These are phyloP conservation scores for Oxyria digyna DNA, from an alignment of 148 eudicot species.

Conservation along the genomic window DNA sequence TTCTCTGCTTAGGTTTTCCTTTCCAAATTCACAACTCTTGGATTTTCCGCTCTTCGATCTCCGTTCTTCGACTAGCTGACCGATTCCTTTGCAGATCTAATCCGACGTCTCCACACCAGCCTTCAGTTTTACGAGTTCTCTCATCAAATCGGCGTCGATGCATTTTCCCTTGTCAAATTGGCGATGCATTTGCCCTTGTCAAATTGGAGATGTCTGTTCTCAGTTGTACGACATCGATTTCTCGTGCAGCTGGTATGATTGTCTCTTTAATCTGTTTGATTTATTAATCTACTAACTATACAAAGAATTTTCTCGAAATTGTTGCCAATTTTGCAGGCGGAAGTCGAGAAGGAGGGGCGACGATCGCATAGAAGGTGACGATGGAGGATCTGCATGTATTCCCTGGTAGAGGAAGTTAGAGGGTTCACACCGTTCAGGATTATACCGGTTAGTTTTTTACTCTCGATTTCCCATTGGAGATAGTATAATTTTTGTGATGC, in stretches of 20 bases:
- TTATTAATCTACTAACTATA: no score
- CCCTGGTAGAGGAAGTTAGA: constrained; percentile 91
- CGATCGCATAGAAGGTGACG: constrained; percentile 34
- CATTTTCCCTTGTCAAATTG: no score
- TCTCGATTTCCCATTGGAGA: neutral
- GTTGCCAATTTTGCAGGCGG: constrained; percentile 11
- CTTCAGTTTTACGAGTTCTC: constrained; percentile 48
- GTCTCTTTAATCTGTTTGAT: constrained; percentile 1
- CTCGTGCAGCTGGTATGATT: constrained; percentile 19
- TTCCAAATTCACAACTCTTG: no score
- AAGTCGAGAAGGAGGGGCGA: constrained; percentile 17
- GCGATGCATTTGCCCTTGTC: constrained; percentile 17
- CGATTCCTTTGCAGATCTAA: constrained; percentile 38
- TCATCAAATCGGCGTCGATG: no score
- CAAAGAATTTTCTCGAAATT: neutral
- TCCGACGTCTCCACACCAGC: constrained; percentile 21
- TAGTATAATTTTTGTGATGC: neutral
- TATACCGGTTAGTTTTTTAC: constrained; percentile 54
- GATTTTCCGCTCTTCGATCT: no score
- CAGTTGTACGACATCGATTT: constrained; percentile 18
- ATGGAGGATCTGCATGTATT: constrained; percentile 68
- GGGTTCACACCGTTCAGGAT: constrained; percentile 68
- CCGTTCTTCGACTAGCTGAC: constrained; percentile 32
- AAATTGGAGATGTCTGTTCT: constrained; percentile 24
- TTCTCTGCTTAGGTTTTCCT: no score